Percentiles rank a stretch among this genome's conserved stretches.
Evolutionary conservation across 176 grass and related monocot species (phyloP).

Genomic region (Bolboschoenus planiculmis): DNA sequence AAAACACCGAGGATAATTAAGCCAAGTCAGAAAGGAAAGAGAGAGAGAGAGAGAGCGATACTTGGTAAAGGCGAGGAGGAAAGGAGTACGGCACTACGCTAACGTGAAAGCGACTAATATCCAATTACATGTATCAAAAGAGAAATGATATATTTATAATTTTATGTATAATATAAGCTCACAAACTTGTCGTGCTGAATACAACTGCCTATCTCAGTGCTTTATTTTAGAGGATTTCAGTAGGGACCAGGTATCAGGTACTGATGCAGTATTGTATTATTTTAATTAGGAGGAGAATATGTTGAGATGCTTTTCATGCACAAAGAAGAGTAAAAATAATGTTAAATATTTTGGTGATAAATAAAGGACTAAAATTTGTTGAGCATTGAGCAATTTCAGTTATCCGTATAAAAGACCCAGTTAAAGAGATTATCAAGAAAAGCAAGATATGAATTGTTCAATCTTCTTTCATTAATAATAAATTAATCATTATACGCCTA

Average conservation of each 20-base stretch:
- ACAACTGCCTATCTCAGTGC: not conserved
- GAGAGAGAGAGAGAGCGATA: not conserved
- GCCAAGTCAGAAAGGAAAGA: not conserved
- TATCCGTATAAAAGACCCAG: not conserved
- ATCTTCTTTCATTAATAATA: too few relatives aligned
- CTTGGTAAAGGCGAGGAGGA: not conserved
- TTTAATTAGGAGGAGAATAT: not conserved
- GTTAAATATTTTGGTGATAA: too few relatives aligned
- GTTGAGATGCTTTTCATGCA: not conserved
- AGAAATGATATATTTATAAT: too few relatives aligned
- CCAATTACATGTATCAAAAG: not conserved
- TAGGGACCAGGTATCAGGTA: not conserved
- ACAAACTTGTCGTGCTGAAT: not conserved
- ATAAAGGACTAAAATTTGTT: too few relatives aligned
- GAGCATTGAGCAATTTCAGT: too few relatives aligned
- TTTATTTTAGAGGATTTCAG: not conserved
- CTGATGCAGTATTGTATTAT: not conserved
- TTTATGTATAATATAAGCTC: not conserved
- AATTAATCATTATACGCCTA: too few relatives aligned
- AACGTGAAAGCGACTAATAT: constrained; percentile 5
- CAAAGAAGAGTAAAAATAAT: not conserved
- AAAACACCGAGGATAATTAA: not conserved
- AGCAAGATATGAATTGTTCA: too few relatives aligned
- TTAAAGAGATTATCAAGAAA: not conserved
- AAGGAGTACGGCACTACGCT: not conserved